These are phyloP conservation scores for Coleophoma crateriformis DNA, from an alignment of 2,329 filamentous ascomycete species.

Conservation along the genomic window DNA sequence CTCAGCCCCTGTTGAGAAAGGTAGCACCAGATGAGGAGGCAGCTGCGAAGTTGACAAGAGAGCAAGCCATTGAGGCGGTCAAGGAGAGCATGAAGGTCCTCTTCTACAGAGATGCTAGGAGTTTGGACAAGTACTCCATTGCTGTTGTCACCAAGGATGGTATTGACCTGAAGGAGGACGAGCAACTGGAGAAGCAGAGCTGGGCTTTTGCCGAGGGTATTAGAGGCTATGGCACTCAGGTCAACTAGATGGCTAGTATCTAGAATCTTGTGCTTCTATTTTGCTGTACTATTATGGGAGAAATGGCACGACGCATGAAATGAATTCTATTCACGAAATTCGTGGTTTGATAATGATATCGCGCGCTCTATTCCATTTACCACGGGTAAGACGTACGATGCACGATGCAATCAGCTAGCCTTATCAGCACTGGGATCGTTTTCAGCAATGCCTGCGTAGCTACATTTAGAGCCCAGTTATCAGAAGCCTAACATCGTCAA, in stretches of 20 bases:
- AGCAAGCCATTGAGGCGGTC: constrained; percentile 74
- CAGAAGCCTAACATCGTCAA: no score
- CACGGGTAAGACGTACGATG: no score
- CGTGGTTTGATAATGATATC: no score
- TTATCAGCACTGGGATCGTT: no score
- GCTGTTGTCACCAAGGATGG: constrained; percentile 84
- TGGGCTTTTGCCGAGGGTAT: constrained; percentile 96
- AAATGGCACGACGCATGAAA: background rate
- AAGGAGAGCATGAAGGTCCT: constrained; percentile 98
- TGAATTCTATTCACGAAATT: no score
- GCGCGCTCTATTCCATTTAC: no score
- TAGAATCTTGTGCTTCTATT: background rate
- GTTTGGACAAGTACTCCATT: constrained; percentile 85
- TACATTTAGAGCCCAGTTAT: no score
- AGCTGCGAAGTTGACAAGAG: constrained; percentile 64
- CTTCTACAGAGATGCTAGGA: constrained; percentile 94
- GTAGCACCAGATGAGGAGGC: constrained; percentile 80
- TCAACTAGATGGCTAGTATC: constrained; percentile 26
- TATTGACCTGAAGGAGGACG: constrained; percentile 77
- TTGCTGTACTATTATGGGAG: background rate
- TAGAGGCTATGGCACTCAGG: constrained; percentile 85
- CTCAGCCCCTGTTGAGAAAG: constrained; percentile 83
- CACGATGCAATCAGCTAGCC: no score
- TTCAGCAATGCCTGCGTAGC: no score
- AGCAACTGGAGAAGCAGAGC: constrained; percentile 91